Evolutionary conservation across 495 filamentous ascomycete species (phyloP), one percentile per base, ranked within the genome.

Genomic region (Ramalina intermedia): DNA sequence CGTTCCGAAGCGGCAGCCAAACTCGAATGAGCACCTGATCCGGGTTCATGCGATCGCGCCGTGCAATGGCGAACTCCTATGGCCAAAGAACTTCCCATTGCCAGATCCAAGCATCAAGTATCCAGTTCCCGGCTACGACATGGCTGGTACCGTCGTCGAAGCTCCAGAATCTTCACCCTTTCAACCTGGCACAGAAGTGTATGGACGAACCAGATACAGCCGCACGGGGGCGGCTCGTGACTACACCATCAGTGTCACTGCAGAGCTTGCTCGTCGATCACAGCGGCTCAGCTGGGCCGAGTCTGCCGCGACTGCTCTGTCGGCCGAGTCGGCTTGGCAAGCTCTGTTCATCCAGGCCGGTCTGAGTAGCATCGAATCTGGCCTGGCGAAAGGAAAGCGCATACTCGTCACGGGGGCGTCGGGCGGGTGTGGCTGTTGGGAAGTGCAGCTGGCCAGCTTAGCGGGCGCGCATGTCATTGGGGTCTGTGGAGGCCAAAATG

Each of bases 271-370:
- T 3, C 43, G 55, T 14, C 74, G 71, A 54, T 74, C 76, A 7
- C 51, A 50, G 20, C 69, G 64, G 48, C 59, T 79, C 39, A 60
- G 52, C 8, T 70, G 69, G 46, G 66, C 62, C 11, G 67, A 78
- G 42, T 71, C 70, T 14, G 73, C 73, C 3, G 63, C 70, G 0
- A 65, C 78, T 17, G 76, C 79, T 0, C 52, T 79, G 43, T 68
- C 69, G 1, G 72, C 66, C 13, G 52, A 75, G 41, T 78, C 72
- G 40, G 78, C 74, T 4, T 80, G 69, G 69, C 73, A 80, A 50
- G 74, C 71, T 7, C 63, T 81, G n/a, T 80, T 81, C 53, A 61
- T 58, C 13, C 70, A 78, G 57, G 69, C 61, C 3, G 66, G 63
- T 8, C 42, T 63, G 12, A 20, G 14, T 6, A 21, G 20, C 17